Base-by-base conservation (phyloP, 2,329 filamentous ascomycete genomes). In the Phialocephala subalpina region DNA sequence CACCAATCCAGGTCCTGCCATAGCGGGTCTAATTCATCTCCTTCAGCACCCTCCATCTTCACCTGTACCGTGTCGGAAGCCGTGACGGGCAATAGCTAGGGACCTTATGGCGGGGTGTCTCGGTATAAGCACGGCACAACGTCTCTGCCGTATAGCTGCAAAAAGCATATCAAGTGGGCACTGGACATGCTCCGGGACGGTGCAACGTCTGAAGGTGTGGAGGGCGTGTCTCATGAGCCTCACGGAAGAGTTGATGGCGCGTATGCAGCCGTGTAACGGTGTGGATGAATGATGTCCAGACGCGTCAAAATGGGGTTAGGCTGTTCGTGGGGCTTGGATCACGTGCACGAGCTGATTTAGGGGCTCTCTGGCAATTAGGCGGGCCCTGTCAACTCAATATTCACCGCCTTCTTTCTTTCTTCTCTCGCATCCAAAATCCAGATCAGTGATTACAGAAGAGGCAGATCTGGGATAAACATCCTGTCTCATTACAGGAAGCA, bases 1-100 rank as follows among this genome's bases (percentile, higher is more conserved):
- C 66, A 76, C 74, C 74, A 76, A 68, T 75, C 74, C 36, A 75
- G 67, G 53, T 75, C 73, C 45, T 74, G 60, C 74, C 74, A 76
- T 52, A 74, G 58, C 56, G 73, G 73, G 66, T 77, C 74, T 67
- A 77, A 55, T 47, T 73, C 73, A 38, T 76, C 74, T 18, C 33
- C 55, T 47, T 74, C 74, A 84, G 88, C 82, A 82, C 84, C 84
- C 81, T 89, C 87, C 82, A 73, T 78, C 78, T 77, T 69, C 27
- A 67, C 56, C 42, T 61, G 56, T 27, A 60, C 58, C 56, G 40
- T 55, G 57, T 60, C 62, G 38, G 53, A 64, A 40, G 59, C 62
- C 66, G 62, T 72, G 45, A 33, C 58, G 59, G 38, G 58, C 52
- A 61, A n/a, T 38, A 49, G 35, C 49, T 29, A 82, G 59, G 52